These are phyloP conservation scores for Prasinococcaceae sp. DNA, from an alignment of 139 green algal species.

Conservation along the genomic window DNA sequence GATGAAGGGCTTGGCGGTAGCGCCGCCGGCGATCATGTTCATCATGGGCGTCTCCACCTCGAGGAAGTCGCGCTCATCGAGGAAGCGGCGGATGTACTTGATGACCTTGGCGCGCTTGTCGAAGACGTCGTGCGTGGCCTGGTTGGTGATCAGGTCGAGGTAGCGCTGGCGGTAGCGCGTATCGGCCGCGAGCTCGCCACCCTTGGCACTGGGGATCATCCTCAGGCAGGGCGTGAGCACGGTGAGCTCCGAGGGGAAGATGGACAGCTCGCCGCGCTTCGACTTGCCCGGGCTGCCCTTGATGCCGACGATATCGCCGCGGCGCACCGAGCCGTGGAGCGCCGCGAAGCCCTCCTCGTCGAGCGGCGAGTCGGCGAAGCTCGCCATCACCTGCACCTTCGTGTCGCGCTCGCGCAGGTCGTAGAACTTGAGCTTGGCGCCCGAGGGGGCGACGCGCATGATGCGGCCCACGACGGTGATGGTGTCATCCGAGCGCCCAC, in stretches of 20 bases:
- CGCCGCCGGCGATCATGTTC: constrained; percentile 82
- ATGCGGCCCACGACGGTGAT: too few species aligned
- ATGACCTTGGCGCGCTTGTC: constrained; percentile 62
- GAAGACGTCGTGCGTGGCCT: constrained; percentile 65
- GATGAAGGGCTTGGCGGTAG: constrained; percentile 84
- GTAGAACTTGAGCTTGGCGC: constrained; percentile 94
- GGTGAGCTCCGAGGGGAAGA: constrained; percentile 65
- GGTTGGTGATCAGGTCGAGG: constrained; percentile 91
- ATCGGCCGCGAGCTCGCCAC: constrained; percentile 43
- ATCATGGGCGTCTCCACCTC: constrained; percentile 95
- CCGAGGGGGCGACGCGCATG: constrained; percentile 63
- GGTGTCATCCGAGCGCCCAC: constrained; percentile 25
- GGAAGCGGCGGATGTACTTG: constrained; percentile 68
- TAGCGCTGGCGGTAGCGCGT: constrained; percentile 94
- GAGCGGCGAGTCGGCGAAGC: constrained; percentile 39
- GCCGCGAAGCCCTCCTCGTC: constrained; percentile 55
- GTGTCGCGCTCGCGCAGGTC: constrained; percentile 70
- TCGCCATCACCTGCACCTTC: constrained; percentile 92
- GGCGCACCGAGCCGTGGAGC: constrained; percentile 67
- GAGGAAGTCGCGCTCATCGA: constrained; percentile 81
- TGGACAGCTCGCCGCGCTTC: constrained; percentile 89
- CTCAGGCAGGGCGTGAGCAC: constrained; percentile 89
- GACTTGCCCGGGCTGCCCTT: constrained; percentile 72
- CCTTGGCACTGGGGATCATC: constrained; percentile 65
- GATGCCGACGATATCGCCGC: constrained; percentile 93